Evolutionary conservation across 371 early-diverging fungal genomes (phyloP), one percentile per base, ranked within the genome.

Genomic region (Smittium mucronatum): DNA sequence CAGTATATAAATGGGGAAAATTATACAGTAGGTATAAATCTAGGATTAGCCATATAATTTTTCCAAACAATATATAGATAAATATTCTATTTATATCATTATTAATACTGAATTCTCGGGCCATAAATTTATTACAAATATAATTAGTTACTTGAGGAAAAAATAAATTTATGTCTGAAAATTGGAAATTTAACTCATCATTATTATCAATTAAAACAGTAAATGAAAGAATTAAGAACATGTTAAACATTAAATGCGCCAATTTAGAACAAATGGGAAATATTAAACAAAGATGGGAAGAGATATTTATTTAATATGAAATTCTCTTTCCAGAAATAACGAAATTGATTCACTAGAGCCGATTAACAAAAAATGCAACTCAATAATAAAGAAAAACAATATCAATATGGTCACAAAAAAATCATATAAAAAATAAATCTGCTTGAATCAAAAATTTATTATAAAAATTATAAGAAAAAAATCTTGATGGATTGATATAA

Each of bases 11-110:
- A 15, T 65, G 29, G 29, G 34, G 17, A 33, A 15, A 33, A 32
- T n/a, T 15, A 11, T n/a, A 5, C 5, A n/a, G 65, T 5, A 33
- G 36, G n/a, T 65, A n/a, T 34, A 65, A 33, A n/a, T n/a, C 65
- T 25, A 65, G 65, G n/a, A 65, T 65, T 5, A 34, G 34, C 65
- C 65, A 65, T 65, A 65, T 65, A 2, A 31, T 65, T 28, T 26
- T 65, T n/a, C 36, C 65, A 32, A 65, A 65, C n/a, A 34, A 65
- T 11, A 65, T 25, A 47, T 11, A 11, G 5, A 47, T 11, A 47
- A 47, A 11, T 47, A 21, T 47, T 5, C 5, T 5, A 47, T 47
- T 47, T 11, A 47, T 47, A 21, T 11, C 5, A 47, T 47, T 47
- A 11, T 21, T 21, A 5, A 5, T 11, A 47, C 47, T 11, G 47